A percentile compares a stretch with the other conserved stretches of the same genome.
Conservation (phyloP, 2,329 filamentous ascomycete species). For the Fonsecaea nubica region DNA sequence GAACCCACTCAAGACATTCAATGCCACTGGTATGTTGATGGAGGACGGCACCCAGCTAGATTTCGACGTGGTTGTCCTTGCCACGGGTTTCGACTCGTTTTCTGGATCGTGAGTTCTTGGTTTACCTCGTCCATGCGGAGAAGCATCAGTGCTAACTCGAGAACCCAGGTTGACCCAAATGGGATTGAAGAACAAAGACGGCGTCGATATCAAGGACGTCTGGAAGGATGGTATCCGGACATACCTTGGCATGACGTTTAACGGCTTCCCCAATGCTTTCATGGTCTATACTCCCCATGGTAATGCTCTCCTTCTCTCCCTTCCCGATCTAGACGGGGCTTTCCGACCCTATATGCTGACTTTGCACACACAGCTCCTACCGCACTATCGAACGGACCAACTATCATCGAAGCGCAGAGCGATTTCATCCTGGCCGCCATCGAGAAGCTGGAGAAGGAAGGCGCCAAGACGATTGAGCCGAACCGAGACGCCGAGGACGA, state of each 20-base stretch:
- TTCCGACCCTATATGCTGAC: neutral
- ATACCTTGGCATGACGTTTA: constrained; percentile 52
- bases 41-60: constrained; percentile 39
- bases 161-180: constrained; percentile 47
- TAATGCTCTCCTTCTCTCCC: constrained; percentile 3
- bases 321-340: neutral
- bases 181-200: constrained; percentile 47
- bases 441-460: constrained; percentile 54
- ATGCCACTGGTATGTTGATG: constrained; percentile 29
- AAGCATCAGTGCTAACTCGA: neutral
- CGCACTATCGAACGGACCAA: constrained; percentile 46
- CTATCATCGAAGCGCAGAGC: constrained; percentile 58
- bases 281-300: constrained; percentile 62
- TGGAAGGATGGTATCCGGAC: constrained; percentile 49
- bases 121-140: too few relatives aligned
- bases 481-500: constrained; percentile 52
- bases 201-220: constrained; percentile 45
- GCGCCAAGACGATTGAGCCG: constrained; percentile 60
- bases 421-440: constrained; percentile 58
- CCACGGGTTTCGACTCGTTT: constrained; percentile 54
- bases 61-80: constrained; percentile 52
- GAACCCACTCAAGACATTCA: constrained; percentile 41
- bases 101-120: constrained; percentile 43
- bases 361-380: constrained; percentile 38
- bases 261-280: constrained; percentile 58